Percentiles rank a stretch among this genome's conserved stretches.
Evolutionary conservation across 2,329 filamentous ascomycete species (phyloP).

Genomic region (Penicillium verrucosum): DNA sequence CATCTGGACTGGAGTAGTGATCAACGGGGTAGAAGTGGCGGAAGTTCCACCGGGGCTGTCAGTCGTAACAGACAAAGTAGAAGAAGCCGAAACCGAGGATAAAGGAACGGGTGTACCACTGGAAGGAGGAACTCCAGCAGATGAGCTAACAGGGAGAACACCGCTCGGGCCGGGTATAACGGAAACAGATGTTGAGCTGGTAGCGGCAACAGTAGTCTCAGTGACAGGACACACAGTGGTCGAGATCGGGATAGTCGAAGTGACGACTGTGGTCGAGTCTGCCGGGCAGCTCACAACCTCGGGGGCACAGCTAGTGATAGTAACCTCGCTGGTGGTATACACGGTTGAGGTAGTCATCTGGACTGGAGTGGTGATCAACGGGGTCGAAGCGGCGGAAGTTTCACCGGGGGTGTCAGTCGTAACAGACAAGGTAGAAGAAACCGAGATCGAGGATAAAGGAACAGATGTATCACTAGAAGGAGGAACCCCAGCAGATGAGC

Average conservation of each 20-base stretch:
- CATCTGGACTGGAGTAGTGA: conserved; percentile 7
- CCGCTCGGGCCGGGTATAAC: neutral
- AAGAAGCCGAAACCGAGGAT: too few relatives aligned
- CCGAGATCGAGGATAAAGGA: neutral
- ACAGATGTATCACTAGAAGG: neutral
- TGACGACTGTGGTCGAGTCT: conserved; percentile 48
- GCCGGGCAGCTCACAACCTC: conserved; percentile 51
- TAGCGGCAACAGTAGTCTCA: conserved; percentile 19
- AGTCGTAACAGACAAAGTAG: too few relatives aligned
- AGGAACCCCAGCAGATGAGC: neutral
- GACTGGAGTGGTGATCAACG: conserved; percentile 2
- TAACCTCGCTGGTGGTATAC: conserved; percentile 35
- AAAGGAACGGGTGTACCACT: too few relatives aligned
- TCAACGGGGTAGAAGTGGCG: too few relatives aligned
- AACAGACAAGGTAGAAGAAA: neutral
- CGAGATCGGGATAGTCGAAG: conserved; percentile 55
- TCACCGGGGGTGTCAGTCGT: neutral
- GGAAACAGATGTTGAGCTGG: too few relatives aligned
- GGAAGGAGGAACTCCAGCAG: too few relatives aligned
- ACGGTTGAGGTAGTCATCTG: conserved; percentile 36
- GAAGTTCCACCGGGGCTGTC: neutral
- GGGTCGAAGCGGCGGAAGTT: neutral
- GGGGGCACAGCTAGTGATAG: conserved; percentile 41
- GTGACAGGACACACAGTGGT: conserved; percentile 58
- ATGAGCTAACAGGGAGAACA: neutral